Evolutionary conservation across 2,329 filamentous ascomycete species (phyloP).

Genomic region (Pochonia chlamydosporia): DNA sequence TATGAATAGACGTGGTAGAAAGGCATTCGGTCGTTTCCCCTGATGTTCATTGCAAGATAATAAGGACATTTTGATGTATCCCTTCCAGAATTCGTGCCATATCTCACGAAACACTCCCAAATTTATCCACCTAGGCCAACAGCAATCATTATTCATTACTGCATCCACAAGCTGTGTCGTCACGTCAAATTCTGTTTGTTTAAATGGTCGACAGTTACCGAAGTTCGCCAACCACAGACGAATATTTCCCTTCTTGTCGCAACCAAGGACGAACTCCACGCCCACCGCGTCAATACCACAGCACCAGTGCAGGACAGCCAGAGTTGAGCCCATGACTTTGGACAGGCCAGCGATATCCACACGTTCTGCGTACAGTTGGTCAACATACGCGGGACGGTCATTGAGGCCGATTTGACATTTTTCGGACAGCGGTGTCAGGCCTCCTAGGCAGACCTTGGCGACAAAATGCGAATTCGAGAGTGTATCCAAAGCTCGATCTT

Average conservation of each 20-base stretch:
- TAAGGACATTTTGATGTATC: too few relatives aligned
- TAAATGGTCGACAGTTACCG: constrained; percentile 12
- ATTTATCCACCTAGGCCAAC: constrained; percentile 12
- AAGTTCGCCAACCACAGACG: constrained; percentile 19
- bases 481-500: constrained; percentile 8
- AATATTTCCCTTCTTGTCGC: constrained; percentile 5
- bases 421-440: constrained; percentile 8
- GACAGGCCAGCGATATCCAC: constrained; percentile 3
- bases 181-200: constrained; percentile 2
- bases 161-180: constrained; percentile 11
- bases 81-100: constrained; percentile 10
- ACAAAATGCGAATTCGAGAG: constrained; percentile 7
- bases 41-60: too few relatives aligned
- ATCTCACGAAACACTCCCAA: constrained; percentile 7
- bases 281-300: constrained; percentile 17
- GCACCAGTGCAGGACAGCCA: constrained; percentile 19
- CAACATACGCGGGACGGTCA: constrained; percentile 15
- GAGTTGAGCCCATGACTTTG: constrained; percentile 13
- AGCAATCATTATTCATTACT: constrained; percentile 10
- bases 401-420: constrained; percentile 8
- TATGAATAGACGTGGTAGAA: too few relatives aligned
- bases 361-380: constrained; percentile 14
- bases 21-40: too few relatives aligned
- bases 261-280: constrained; percentile 16
- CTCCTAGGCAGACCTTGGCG: constrained; percentile 11